These are phyloP conservation scores for Dillenia turbinata DNA, from an alignment of 164 flowering plant genomes.

Conservation along the genomic window DNA sequence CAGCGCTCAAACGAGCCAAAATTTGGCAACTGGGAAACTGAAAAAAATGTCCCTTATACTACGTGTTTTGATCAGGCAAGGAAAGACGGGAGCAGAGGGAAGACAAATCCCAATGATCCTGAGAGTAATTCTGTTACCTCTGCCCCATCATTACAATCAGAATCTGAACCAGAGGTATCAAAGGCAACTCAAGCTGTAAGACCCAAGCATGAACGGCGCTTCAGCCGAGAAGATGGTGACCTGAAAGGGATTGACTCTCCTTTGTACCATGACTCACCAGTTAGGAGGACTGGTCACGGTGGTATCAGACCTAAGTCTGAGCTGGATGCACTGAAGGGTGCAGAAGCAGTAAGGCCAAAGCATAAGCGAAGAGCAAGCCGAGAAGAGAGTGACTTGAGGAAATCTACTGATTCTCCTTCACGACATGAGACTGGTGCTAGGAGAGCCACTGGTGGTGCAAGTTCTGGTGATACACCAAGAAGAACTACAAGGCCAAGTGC, in stretches of 20 bases:
- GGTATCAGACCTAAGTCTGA: constrained; percentile 18
- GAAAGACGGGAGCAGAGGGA: constrained; percentile 2
- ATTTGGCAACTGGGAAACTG: constrained; percentile 18
- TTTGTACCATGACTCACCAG: constrained; percentile 1
- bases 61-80: constrained; percentile 14
- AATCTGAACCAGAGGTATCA: constrained; percentile 5
- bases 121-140: constrained; percentile 1
- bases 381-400: constrained; percentile 41
- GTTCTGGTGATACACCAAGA: constrained; percentile 26
- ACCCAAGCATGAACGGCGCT: constrained; percentile 11
- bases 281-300: constrained; percentile 8
- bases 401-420: constrained; percentile 25
- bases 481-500: constrained; percentile 18
- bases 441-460: constrained; percentile 18
- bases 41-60: constrained; percentile 11
- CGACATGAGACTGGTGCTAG: constrained; percentile 16
- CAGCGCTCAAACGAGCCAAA: constrained; percentile 9
- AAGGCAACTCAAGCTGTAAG: constrained; percentile 4
- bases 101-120: constrained; percentile 9
- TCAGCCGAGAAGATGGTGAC: constrained; percentile 18
- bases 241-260: constrained; percentile 13
- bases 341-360: constrained; percentile 18
- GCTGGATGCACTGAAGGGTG: constrained; percentile 21
- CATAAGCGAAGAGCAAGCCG: constrained; percentile 28
- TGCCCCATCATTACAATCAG: background rate